Evolutionary conservation across 345 rosid genomes (phyloP), one percentile per base, ranked within the genome.

Genomic region (Linum tenue): DNA sequence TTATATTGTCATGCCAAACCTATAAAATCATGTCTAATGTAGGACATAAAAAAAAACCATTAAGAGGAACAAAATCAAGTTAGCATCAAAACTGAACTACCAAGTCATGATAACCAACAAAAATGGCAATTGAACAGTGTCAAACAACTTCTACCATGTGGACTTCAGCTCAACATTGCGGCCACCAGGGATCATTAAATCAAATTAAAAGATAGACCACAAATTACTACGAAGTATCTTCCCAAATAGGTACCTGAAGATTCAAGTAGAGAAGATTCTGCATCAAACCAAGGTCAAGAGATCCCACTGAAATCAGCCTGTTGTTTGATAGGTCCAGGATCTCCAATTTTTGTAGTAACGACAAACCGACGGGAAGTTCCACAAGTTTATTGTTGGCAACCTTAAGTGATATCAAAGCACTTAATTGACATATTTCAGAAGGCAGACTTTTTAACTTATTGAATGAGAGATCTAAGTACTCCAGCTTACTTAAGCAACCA

Each of bases 391-490:
- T 94, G 73, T 90, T 84, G 56, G 99, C 85, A 15, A 85, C 83
- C 77, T 88, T 94, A 78, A 94, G 70, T 43, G 82, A 80, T 62
- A 80, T 80, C 79, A 94, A 85, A 43, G 83, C 79, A 66, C 71
- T 85, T 72, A 94, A 78, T 78, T 67, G 79, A 70, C 81, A 72
- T 51, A 94, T 82, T 83, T 94, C 97, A 55, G 67, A 58, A 14
- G 99, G 99, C 67, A 94, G 80, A 73, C 40, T 72, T 84, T 88
- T 94, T 76, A 94, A 74, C 78, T 90, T 94, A 78, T 94, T 94
- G 76, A 86, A 94, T 63, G 99, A 94, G 62, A 94, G 92, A 70
- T 94, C 97, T 76, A 94, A 76, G 70, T 74, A 80, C 84, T 90
- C 92, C 78, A 94, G 77, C 50, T 81, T 83, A 65, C 66, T 75